Evolutionary conservation across 108 stramenopile species (phyloP), one percentile per base, ranked within the genome.

Genomic region (Nitzschia sp.): DNA sequence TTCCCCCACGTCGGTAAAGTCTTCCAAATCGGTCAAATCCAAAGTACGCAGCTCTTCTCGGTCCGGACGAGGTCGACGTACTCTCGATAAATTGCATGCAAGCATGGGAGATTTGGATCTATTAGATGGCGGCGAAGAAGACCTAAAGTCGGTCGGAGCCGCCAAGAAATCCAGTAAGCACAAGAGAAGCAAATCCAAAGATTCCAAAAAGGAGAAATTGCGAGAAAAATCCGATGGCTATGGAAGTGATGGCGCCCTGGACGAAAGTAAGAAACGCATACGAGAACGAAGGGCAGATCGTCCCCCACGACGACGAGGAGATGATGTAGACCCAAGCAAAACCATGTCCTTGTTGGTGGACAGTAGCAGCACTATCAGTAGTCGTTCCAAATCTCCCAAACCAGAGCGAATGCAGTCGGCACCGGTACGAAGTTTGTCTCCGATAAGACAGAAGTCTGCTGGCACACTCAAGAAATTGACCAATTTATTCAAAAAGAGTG

Each of bases 121-220:
- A 13, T 6, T 9, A 9, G 38, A 42, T 42, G 13, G 13, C 6
- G 13, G 38, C 9, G 38, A 42, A 42, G 13, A 42, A 13, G 38
- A 13, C n/a, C n/a, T n/a, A n/a, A n/a, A n/a, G n/a, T n/a, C n/a
- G n/a, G n/a, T n/a, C n/a, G n/a, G n/a, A n/a, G n/a, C n/a, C n/a
- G n/a, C 45, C n/a, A n/a, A n/a, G 6, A 54, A 19, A 19, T 6
- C 23, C 23, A 57, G 31, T 4, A 25, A 29, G 27, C 26, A 57
- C 27, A 57, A 57, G 31, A 24, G 56, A 29, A 57, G 56, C 56
- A 29, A 57, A 57, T 57, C 56, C 27, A 57, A 57, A 30, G 56
- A 57, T 21, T 17, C 49, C 27, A 57, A 57, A 30, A 30, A 25
- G 31, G 4, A 24, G 5, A 18, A 24, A 9, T 19, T 29, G 31